Conservation (phyloP, 768 basidiomycete species). For the Tephrocybe rancida region DNA sequence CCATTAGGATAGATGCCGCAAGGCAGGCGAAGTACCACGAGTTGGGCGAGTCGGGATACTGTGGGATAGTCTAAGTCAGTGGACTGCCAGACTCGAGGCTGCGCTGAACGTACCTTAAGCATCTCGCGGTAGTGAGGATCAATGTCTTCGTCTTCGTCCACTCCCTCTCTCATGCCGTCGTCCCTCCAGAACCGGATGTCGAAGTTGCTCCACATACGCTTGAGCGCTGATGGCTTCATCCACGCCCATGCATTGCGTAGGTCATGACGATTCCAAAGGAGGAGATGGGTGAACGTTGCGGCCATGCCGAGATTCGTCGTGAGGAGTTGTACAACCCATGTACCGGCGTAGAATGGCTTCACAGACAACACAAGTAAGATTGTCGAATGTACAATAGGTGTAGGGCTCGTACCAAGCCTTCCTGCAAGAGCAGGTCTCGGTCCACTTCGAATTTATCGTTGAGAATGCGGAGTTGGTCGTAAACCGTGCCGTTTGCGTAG, state of each 20-base stretch:
- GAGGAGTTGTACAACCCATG: constrained; percentile 47
- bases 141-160: constrained; percentile 28
- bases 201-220: constrained; percentile 33
- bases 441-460: constrained; percentile 46
- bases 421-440: constrained; percentile 35
- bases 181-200: constrained; percentile 46
- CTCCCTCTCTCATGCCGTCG: constrained; percentile 37
- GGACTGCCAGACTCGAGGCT: too few species aligned
- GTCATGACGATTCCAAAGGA: constrained; percentile 48
- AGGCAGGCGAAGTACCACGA: constrained; percentile 55
- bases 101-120: constrained; percentile 41
- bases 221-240: constrained; percentile 38
- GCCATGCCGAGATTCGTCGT: constrained; percentile 48
- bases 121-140: constrained; percentile 55
- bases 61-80: constrained; percentile 2
- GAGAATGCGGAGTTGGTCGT: constrained; percentile 49
- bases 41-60: constrained; percentile 60
- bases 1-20: constrained; percentile 41
- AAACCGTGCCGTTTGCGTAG: constrained; percentile 46
- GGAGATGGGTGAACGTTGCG: constrained; percentile 48
- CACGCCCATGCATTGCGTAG: constrained; percentile 46
- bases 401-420: constrained; percentile 35
- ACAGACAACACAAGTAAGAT: too few species aligned
- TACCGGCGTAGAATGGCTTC: constrained; percentile 49
- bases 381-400: too few species aligned